These are phyloP conservation scores for Lentinula sp. DNA, from an alignment of 768 basidiomycete genomes.

Conservation along the genomic window DNA sequence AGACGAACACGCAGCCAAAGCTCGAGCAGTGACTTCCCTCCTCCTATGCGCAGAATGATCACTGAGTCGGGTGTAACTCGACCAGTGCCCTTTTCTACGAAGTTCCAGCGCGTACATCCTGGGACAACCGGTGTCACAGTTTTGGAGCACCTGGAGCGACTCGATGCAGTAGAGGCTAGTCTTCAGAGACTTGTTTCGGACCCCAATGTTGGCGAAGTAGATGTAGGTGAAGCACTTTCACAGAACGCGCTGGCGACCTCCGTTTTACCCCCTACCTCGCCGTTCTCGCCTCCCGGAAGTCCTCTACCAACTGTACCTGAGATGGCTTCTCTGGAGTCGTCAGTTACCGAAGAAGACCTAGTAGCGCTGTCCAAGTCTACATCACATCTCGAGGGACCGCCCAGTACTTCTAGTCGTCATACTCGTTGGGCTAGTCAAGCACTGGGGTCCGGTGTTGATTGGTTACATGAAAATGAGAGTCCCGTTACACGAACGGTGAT, in stretches of 20 bases:
- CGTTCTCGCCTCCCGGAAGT: constrained; percentile 54
- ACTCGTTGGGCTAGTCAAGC: constrained; percentile 25
- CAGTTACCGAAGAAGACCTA: constrained; percentile 61
- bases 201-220: constrained; percentile 48
- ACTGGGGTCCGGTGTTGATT: constrained; percentile 31
- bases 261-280: constrained; percentile 28
- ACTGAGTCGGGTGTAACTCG: constrained; percentile 61
- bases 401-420: constrained; percentile 18
- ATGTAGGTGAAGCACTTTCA: constrained; percentile 48
- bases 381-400: constrained; percentile 57
- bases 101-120: constrained; percentile 77
- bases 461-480: constrained; percentile 36
- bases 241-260: constrained; percentile 22
- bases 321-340: constrained; percentile 47
- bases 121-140: constrained; percentile 85
- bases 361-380: constrained; percentile 72
- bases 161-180: constrained; percentile 79
- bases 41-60: constrained; percentile 58
- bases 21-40: constrained; percentile 68
- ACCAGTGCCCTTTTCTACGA: constrained; percentile 79
- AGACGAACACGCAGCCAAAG: constrained; percentile 53
- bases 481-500: constrained; percentile 55
- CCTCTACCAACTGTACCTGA: constrained; percentile 55
- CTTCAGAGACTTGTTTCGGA: constrained; percentile 65
- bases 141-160: constrained; percentile 76